Evolutionary conservation across 75 land plant genomes (phyloP).

Genomic region (Picea glauca): DNA sequence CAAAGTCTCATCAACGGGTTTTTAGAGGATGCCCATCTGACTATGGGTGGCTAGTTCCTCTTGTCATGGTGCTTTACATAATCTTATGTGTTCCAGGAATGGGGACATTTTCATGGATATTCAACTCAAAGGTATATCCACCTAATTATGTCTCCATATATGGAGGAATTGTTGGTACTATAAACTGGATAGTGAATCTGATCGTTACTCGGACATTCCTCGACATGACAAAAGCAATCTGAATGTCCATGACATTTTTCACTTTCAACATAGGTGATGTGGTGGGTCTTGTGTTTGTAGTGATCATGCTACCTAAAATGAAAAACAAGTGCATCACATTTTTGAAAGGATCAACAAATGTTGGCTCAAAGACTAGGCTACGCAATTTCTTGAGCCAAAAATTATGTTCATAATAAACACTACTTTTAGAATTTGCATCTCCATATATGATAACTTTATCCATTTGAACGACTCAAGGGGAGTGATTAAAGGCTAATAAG

Average conservation of each 20-base stretch:
- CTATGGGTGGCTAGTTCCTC: slow-evolving; percentile 66
- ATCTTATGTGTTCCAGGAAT: slow-evolving; percentile 63
- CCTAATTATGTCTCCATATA: slow-evolving; percentile 64
- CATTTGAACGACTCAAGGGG: slow-evolving; percentile 29
- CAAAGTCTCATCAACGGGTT: slow-evolving; percentile 41
- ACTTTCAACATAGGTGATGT: slow-evolving; percentile 45
- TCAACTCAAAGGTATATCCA: slow-evolving; percentile 92
- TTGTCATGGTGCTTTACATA: slow-evolving; percentile 57
- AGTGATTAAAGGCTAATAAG: no score
- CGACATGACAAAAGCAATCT: slow-evolving; percentile 54
- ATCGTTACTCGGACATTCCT: slow-evolving; percentile 73
- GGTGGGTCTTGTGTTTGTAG: slow-evolving; percentile 45
- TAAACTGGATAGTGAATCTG: slow-evolving; percentile 79
- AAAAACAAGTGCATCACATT: slow-evolving; percentile 15
- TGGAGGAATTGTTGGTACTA: slow-evolving; percentile 80
- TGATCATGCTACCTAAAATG: slow-evolving; percentile 72
- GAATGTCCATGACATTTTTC: slow-evolving; percentile 62
- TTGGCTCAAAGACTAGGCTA: no score
- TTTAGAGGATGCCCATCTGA: slow-evolving; percentile 70
- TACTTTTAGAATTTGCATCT: slow-evolving; percentile 43
- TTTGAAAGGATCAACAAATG: background rate
- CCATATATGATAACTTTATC: slow-evolving; percentile 39
- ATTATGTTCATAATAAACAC: background rate
- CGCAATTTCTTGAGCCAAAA: background rate
- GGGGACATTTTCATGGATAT: slow-evolving; percentile 88